Evolutionary conservation across 2,329 filamentous ascomycete genomes (phyloP), one percentile per base, ranked within the genome.

Genomic region (Clonostachys sp.): DNA sequence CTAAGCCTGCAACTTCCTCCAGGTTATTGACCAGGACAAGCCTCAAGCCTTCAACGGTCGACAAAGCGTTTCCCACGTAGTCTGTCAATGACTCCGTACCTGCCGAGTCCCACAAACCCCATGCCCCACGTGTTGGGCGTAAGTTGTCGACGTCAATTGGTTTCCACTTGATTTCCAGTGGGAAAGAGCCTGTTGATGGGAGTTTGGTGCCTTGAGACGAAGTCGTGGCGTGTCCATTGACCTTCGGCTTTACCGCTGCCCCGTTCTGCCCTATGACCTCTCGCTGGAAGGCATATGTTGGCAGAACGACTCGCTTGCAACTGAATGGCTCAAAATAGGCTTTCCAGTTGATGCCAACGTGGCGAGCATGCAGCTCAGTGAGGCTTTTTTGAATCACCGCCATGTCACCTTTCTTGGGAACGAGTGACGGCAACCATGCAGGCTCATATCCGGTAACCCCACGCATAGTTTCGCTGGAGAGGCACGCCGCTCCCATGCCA

Each of bases 251-350:
- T 38, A 17, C 33, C 9, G 34, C 12, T 34, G 5, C 24, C 40
- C 9, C 8, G 20, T 45, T 16, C 33, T 5, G 42, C 30, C 20
- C 34, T 13, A 39, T 13, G 35, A 45, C 44, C 20, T 48, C 45
- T 6, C 59, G 53, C 38, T 62, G 60, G 47, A 65, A 65, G 17
- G 59, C 57, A 44, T 65, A 64, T 2, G 61, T 61, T 12, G 62
- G 61, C 34, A 64, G 49, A 33, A 53, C 41, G n/a, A 64, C 54
- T 5, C 59, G 52, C 17, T 50, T 49, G 43, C 54, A 61, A 43
- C 46, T 51, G 47, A 59, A 59, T 5, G 58, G 57, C 17, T 50
- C 40, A 45, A 62, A 63, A 50, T 60, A 63, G 34, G 53, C 55
- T 8, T 30, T 16, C 63, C 62, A 66, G 48, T 63, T 48, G n/a